phyloP scores from a whole-genome alignment of 2,329 filamentous ascomycete species.

The Verticillium nubilum region DNA sequence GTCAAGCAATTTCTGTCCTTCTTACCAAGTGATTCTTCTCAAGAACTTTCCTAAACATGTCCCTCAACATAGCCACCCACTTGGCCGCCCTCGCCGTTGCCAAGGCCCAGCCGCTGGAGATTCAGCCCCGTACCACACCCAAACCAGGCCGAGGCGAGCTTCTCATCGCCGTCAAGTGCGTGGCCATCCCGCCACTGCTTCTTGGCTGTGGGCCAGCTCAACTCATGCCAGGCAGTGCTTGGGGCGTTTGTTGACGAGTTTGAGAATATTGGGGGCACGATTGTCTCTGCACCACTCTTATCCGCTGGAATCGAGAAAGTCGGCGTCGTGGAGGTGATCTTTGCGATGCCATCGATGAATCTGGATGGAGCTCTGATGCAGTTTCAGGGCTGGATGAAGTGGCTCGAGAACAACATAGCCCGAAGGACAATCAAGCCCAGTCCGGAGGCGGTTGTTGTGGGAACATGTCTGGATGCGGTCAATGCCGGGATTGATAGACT shows the following conservation, averaged over 20 bases:
- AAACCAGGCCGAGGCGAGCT: conserved; percentile 39
- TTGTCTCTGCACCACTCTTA: conserved; percentile 30
- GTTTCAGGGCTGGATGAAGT: conserved; percentile 35
- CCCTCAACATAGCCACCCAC: conserved; percentile 27
- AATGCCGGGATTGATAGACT: conserved; percentile 31
- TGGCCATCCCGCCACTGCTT: too few relatives aligned
- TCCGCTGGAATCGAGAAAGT: conserved; percentile 21
- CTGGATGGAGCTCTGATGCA: conserved; percentile 28
- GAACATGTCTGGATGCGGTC: conserved; percentile 27
- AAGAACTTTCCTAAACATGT: too few relatives aligned
- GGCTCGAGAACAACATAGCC: conserved; percentile 24
- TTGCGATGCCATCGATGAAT: conserved; percentile 27
- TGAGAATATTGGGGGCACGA: too few relatives aligned
- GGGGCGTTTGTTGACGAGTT: too few relatives aligned
- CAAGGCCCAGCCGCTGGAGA: conserved; percentile 28
- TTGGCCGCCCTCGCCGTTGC: conserved; percentile 29
- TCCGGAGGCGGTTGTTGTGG: conserved; percentile 29
- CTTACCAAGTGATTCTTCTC: too few relatives aligned
- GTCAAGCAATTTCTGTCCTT: too few relatives aligned
- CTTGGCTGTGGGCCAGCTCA: too few relatives aligned
- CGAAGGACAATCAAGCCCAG: conserved; percentile 29
- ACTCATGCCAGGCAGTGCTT: conserved; percentile 35
- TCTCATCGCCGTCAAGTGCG: conserved; percentile 39
- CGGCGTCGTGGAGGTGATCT: conserved; percentile 28
- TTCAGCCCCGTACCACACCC: conserved; percentile 33